These are phyloP conservation scores for Eucommia ulmoides DNA, from an alignment of 257 asterid genomes.

Conservation along the genomic window DNA sequence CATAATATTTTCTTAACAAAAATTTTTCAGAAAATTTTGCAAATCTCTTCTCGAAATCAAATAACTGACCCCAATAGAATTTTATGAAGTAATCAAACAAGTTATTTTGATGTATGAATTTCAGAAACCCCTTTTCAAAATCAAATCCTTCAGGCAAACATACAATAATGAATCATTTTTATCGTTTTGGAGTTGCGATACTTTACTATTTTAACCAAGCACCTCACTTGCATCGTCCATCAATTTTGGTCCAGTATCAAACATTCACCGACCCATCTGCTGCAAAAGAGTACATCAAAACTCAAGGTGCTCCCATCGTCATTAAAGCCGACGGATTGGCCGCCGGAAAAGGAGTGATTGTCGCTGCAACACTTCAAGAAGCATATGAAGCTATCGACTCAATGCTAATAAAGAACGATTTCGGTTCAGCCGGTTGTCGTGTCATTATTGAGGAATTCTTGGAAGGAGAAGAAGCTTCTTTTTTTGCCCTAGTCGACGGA, in stretches of 20 bases:
- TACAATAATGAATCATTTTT: no score
- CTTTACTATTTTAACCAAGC: no score
- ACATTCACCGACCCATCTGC: slow-evolving; percentile 52
- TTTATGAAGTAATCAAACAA: no score
- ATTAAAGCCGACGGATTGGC: slow-evolving; percentile 93
- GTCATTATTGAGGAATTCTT: slow-evolving; percentile 72
- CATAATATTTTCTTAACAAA: no score
- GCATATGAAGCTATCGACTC: slow-evolving; percentile 84
- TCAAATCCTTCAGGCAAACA: no score
- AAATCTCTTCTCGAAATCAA: no score
- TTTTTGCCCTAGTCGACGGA: slow-evolving; percentile 89
- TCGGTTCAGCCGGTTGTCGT: slow-evolving; percentile 77
- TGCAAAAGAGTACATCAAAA: slow-evolving; percentile 69
- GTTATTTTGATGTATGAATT: no score
- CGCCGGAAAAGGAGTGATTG: slow-evolving; percentile 90
- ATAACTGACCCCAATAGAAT: no score
- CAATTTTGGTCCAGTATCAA: slow-evolving; percentile 52
- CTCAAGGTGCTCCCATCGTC: slow-evolving; percentile 79
- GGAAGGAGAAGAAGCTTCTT: slow-evolving; percentile 95
- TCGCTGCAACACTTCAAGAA: slow-evolving; percentile 68
- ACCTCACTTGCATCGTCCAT: neutral
- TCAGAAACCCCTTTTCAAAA: no score
- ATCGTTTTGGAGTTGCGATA: no score
- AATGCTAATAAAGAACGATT: slow-evolving; percentile 67
- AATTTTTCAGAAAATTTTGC: no score